Conservation (phyloP, 1,284 basidiomycete species). For the Cystobasidiaceae sp. region DNA sequence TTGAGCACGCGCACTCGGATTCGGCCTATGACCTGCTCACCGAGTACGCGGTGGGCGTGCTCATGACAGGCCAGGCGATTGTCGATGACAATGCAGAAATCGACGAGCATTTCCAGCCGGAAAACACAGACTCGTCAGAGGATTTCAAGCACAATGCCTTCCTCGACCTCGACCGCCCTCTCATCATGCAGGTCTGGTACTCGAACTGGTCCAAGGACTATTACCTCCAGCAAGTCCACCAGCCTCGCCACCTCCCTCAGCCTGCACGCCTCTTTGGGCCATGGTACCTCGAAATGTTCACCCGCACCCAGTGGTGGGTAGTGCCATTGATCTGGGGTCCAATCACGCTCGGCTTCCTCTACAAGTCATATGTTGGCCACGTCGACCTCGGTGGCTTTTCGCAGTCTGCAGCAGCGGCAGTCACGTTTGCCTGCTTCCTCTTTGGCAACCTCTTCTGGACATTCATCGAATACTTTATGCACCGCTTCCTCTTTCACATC, state of each 20-base stretch:
- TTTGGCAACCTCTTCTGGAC: conserved; percentile 90
- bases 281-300: conserved; percentile 77
- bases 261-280: conserved; percentile 84
- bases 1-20: conserved; percentile 88
- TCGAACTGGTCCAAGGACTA: conserved; percentile 88
- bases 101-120: conserved; percentile 75
- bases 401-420: conserved; percentile 53
- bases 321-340: conserved; percentile 90
- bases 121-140: conserved; percentile 69
- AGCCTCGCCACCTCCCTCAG: conserved; percentile 81
- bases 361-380: conserved; percentile 44
- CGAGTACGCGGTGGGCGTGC: conserved; percentile 73
- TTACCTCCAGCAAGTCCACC: conserved; percentile 93
- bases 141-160: conserved; percentile 88
- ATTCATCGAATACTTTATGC: conserved; percentile 86
- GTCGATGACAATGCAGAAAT: conserved; percentile 58
- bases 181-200: conserved; percentile 78
- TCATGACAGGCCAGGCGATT: conserved; percentile 68
- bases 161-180: conserved; percentile 79
- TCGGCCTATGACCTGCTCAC: conserved; percentile 87
- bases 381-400: conserved; percentile 45
- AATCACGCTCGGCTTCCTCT: conserved; percentile 68
- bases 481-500: conserved; percentile 97
- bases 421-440: conserved; percentile 57
- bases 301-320: conserved; percentile 88